Base-by-base conservation (phyloP, 2,329 filamentous ascomycete genomes). In the Dryadomyces quercus-mongolicae region DNA sequence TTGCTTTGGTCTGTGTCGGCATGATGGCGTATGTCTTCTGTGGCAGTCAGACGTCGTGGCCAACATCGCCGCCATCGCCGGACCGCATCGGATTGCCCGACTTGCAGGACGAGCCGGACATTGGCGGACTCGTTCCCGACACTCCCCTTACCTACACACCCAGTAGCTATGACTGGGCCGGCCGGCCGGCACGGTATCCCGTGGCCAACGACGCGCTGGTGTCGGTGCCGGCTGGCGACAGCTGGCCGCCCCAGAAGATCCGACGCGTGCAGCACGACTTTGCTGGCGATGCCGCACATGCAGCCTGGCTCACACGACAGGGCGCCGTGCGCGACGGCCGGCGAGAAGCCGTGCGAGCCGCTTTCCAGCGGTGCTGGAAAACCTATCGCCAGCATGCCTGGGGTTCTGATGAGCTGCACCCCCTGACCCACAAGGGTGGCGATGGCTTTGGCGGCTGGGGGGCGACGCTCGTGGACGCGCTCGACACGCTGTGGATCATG, bases 381-480 rank as follows among this genome's bases (percentile, higher is more conserved):
- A 68, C 68, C 36, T 78, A 77, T 55, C 68, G 74, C 20, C 66
- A 72, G 58, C 64, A 83, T 62, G 92, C 91, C 10, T 93, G 88
- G 81, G 80, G 84, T 59, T 86, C 92, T 60, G 92, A 97, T 64
- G 92, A 97, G 70, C 70, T 97, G 20, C 77, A 72, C 52, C 92
- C 92, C 2, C 73, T 92, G 13, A 79, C 80, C 22, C 83, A 82
- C 49, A 72, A 71, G n/a, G 80, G 74, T 59, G 80, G 80, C 15
- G 86, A 96, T 64, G 87, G 88, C 0, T 96, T 96, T 68, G 91
- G 88, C 64, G 88, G 86, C 49, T 95, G 90, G 90, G 87, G 86
- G 22, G 90, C 90, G 15, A 95, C 90, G 1, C 66, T 95, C 57
- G 86, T 95, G 8, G 90, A 95, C 70, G 74, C 80, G 1, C 71